Evolutionary conservation across 495 filamentous ascomycete species (phyloP), one percentile per base, ranked within the genome.

Genomic region (Talaromyces ruber): DNA sequence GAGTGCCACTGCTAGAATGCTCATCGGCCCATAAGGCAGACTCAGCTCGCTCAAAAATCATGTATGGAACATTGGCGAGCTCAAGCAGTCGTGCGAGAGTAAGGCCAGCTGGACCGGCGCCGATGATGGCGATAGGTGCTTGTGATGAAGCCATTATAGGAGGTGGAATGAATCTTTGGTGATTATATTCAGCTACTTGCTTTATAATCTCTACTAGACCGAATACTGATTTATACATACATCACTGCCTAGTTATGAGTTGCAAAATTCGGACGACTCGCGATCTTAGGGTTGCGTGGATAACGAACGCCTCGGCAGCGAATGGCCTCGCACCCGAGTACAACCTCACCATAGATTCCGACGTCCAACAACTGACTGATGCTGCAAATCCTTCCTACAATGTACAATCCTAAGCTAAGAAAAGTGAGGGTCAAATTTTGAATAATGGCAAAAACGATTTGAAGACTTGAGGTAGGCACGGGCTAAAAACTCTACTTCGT

Each of bases 41-140:
- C 43, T 65, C 64, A 9, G 79, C 81, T 30, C 74, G 69, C 58
- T 86, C 83, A 64, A 76, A 85, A 30, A 85, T 60, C 25, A 72
- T 75, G 64, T 72, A 72, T 37, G 72, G 66, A 62, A 82, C 72
- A 30, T 67, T 62, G 28, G 70, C 64, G 4, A 74, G 63, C 50
- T 75, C 68, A 47, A 87, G 76, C 24, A 86, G 75, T 9, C 79
- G 77, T 24, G 81, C 84, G 30, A 87, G 71, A 61, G 75, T 79
- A 51, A 81, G 78, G 37, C 84, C 83, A 12, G 72, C 72, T 2
- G 84, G 84, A 16, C 84, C 83, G 52, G 77, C 82, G 60, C 83
- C 83, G 34, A 86, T 71, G 60, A 86, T 85, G 60, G 82, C 82
- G 55, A 86, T 82, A 5, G 51, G 21, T 25, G 24, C 51, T 54